A percentile compares a stretch with the other conserved stretches of the same genome.
Evolutionary conservation across 306 rosid genomes (phyloP).

Genomic region (Vachellia pachyceras): DNA sequence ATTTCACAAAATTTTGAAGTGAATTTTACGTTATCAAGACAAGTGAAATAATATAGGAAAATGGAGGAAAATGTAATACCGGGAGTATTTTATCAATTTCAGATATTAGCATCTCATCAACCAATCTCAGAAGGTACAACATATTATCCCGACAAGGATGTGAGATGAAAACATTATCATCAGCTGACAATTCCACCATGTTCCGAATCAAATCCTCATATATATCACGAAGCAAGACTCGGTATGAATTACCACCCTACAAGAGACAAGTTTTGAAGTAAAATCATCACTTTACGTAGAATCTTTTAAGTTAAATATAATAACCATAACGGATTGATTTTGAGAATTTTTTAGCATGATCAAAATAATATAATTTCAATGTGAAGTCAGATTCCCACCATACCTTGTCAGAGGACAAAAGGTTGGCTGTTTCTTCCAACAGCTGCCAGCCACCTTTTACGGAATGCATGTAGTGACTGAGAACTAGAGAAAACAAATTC

Average conservation of each 20-base stretch:
- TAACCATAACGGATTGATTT: slow-evolving; percentile 24
- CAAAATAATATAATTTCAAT: slow-evolving; percentile 29
- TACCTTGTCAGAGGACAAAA: slow-evolving; percentile 76
- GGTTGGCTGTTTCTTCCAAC: slow-evolving; percentile 84
- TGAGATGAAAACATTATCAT: slow-evolving; percentile 70
- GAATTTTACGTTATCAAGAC: slow-evolving; percentile 15
- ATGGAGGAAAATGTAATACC: slow-evolving; percentile 60
- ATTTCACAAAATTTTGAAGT: background rate
- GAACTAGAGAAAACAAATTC: slow-evolving; percentile 80
- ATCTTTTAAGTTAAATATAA: slow-evolving; percentile 7
- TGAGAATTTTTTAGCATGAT: slow-evolving; percentile 33
- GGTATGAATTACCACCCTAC: slow-evolving; percentile 67
- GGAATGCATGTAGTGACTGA: slow-evolving; percentile 74
- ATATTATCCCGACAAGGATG: slow-evolving; percentile 98
- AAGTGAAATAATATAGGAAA: slow-evolving; percentile 27
- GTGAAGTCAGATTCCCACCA: slow-evolving; percentile 43
- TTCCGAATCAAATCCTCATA: slow-evolving; percentile 78
- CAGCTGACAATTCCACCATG: slow-evolving; percentile 75
- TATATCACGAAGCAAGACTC: slow-evolving; percentile 73
- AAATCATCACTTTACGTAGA: slow-evolving; percentile 32
- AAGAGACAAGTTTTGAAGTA: slow-evolving; percentile 34
- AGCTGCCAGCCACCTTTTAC: slow-evolving; percentile 99
- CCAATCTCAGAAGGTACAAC: slow-evolving; percentile 77
- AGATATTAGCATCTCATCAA: slow-evolving; percentile 86
- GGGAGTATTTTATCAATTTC: slow-evolving; percentile 82